These are phyloP conservation scores for Ustilago crameri DNA, from an alignment of 1,284 basidiomycete genomes.

Conservation along the genomic window DNA sequence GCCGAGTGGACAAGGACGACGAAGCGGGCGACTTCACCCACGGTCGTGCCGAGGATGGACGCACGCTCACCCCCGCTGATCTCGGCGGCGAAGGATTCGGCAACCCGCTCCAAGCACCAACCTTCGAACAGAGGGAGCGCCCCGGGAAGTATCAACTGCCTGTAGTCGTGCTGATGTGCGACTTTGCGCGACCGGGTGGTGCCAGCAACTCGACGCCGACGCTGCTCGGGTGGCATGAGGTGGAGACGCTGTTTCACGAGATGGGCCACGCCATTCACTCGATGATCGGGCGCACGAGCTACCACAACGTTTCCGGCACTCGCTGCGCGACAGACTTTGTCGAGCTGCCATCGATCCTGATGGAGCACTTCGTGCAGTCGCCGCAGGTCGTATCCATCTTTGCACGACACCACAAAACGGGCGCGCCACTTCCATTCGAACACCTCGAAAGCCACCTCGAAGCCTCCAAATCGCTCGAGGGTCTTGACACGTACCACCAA, in stretches of 20 bases:
- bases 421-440: constrained; percentile 78
- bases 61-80: constrained; percentile 19
- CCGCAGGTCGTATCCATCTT: constrained; percentile 85
- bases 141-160: constrained; percentile 79
- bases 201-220: constrained; percentile 76
- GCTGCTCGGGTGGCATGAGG: constrained; percentile 89
- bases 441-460: constrained; percentile 68
- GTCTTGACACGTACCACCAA: constrained; percentile 85
- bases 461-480: constrained; percentile 48
- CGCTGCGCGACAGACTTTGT: constrained; percentile 99
- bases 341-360: constrained; percentile 95
- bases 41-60: constrained; percentile 69
- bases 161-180: constrained; percentile 88
- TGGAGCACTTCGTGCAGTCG: constrained; percentile 94
- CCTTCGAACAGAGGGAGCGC: constrained; percentile 71
- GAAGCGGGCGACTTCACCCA: constrained; percentile 74
- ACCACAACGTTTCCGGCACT: constrained; percentile 96
- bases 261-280: constrained; percentile 99
- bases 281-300: constrained; percentile 98
- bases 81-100: constrained; percentile 35
- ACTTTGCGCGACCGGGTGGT: constrained; percentile 79
- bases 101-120: constrained; percentile 55
- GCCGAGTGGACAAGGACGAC: constrained; percentile 91
- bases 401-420: constrained; percentile 73
- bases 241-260: constrained; percentile 95